These are phyloP conservation scores for Verticillium alfalfae DNA, from an alignment of 2,329 filamentous ascomycete species.

Conservation along the genomic window DNA sequence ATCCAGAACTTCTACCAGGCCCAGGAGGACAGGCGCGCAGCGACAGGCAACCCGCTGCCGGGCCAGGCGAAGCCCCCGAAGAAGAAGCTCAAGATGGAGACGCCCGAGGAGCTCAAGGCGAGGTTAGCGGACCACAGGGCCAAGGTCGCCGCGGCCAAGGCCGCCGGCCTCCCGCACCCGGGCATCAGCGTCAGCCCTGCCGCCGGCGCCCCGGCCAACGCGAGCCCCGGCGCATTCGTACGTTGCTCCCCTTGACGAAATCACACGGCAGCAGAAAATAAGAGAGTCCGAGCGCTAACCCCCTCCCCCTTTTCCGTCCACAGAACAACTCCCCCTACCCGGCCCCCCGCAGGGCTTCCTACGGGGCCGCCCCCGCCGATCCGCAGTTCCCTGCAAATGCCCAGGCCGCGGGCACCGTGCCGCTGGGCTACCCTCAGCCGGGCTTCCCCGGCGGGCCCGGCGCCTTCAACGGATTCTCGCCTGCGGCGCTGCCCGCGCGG, in stretches of 20 bases:
- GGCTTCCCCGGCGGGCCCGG: constrained; percentile 3
- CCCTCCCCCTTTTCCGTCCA: too few relatives aligned
- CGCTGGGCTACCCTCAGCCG: constrained; percentile 7
- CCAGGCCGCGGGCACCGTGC: constrained; percentile 11
- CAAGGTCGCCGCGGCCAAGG: constrained; percentile 56
- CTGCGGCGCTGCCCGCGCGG: constrained; percentile 38
- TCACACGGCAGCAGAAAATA: constrained; percentile 12
- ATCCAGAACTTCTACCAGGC: constrained; percentile 79
- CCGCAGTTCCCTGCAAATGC: constrained; percentile 23
- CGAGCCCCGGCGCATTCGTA: constrained; percentile 53
- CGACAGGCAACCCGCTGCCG: constrained; percentile 77
- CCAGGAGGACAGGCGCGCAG: constrained; percentile 74
- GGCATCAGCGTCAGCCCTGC: constrained; percentile 44
- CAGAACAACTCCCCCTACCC: constrained; percentile 33
- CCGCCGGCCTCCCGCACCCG: constrained; percentile 21
- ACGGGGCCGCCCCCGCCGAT: constrained; percentile 25
- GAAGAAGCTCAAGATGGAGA: constrained; percentile 70
- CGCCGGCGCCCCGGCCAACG: constrained; percentile 25
- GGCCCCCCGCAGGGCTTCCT: constrained; percentile 26
- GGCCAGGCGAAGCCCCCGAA: constrained; percentile 61
- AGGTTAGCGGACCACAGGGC: constrained; percentile 73
- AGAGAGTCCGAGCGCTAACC: too few relatives aligned
- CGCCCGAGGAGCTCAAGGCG: constrained; percentile 71
- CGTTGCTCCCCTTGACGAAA: constrained; percentile 24
- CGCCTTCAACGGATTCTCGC: constrained; percentile 22